Evolutionary conservation across 2,329 filamentous ascomycete genomes (phyloP), one percentile per base, ranked within the genome.

Genomic region (Paecilomyces dactylethromorphus): DNA sequence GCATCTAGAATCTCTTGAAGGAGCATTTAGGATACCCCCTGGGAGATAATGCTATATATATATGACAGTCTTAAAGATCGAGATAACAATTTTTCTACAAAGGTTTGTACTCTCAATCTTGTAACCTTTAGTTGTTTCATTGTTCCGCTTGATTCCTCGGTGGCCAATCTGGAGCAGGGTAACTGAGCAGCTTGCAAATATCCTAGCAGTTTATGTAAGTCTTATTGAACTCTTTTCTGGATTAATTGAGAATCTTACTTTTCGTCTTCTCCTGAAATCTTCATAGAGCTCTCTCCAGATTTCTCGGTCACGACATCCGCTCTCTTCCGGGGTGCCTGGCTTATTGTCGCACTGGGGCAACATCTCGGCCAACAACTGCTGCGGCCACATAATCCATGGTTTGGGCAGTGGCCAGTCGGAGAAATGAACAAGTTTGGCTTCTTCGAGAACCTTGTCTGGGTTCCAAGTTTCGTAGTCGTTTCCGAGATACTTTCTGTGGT

Each of bases 381-480:
- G 68, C 18, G 72, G 70, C 72, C 72, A 75, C 72, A 75, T 74
- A 4, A 83, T 71, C 83, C 83, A 86, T 2, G 84, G 84, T 63
- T 90, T 90, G 0, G 87, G 86, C 5, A 89, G 65, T 0, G 87
- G 88, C 84, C 84, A 88, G 66, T 91, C 88, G 12, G 84, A 87
- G 69, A 90, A 90, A 69, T 90, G 87, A 1, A 90, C 76, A 4
- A 87, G 78, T 62, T 88, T 89, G 6, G 85, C 84, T 65, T 88
- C 84, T 13, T 79, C 78, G 56, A 83, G 76, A 1, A 79, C 78
- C 49, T 69, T 72, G 24, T 85, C 74, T 0, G 86, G 79, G 65
- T 89, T 82, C 85, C 87, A 90, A 2, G 66, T 64, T 61, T 84
- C 83, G 2, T 77, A 71, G 1, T 77, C 72, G 15, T 74, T 65